Conservation (phyloP, 2,329 filamentous ascomycete species). For the Claviceps paspali region DNA sequence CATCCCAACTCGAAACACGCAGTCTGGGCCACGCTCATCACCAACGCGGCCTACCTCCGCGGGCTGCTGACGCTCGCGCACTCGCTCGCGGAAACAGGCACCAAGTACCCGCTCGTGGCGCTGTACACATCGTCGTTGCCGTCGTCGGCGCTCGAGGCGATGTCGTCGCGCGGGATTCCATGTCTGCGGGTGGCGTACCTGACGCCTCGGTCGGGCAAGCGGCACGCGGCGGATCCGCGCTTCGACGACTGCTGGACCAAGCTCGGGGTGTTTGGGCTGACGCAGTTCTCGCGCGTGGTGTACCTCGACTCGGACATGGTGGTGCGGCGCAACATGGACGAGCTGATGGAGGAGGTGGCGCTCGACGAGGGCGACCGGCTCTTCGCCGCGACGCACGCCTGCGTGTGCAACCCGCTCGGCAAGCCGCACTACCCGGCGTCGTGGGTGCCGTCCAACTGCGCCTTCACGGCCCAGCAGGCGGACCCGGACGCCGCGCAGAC, state of each 20-base stretch:
- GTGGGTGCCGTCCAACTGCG: constrained; percentile 46
- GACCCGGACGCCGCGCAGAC: constrained; percentile 31
- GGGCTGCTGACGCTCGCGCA: constrained; percentile 71
- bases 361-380: no score
- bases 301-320: constrained; percentile 86
- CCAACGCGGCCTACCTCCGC: constrained; percentile 66
- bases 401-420: constrained; percentile 69
- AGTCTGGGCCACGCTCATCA: constrained; percentile 85
- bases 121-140: constrained; percentile 73
- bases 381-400: constrained; percentile 73
- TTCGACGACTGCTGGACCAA: constrained; percentile 91
- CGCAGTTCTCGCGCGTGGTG: constrained; percentile 64
- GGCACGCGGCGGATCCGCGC: constrained; percentile 63
- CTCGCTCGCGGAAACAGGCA: constrained; percentile 49
- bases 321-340: constrained; percentile 72
- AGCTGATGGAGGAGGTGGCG: constrained; percentile 71
- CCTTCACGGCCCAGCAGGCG: constrained; percentile 38
- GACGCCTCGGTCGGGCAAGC: constrained; percentile 46
- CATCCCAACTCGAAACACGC: constrained; percentile 1
- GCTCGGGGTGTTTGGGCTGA: constrained; percentile 61
- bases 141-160: constrained; percentile 48
- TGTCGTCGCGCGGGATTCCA: constrained; percentile 53
- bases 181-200: constrained; percentile 59
- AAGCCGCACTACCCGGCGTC: constrained; percentile 64
- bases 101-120: constrained; percentile 64